Percentiles rank a stretch among this genome's conserved stretches.
Evolutionary conservation across 768 basidiomycete genomes (phyloP).

Genomic region (Xerocomus brunneocitrinus): DNA sequence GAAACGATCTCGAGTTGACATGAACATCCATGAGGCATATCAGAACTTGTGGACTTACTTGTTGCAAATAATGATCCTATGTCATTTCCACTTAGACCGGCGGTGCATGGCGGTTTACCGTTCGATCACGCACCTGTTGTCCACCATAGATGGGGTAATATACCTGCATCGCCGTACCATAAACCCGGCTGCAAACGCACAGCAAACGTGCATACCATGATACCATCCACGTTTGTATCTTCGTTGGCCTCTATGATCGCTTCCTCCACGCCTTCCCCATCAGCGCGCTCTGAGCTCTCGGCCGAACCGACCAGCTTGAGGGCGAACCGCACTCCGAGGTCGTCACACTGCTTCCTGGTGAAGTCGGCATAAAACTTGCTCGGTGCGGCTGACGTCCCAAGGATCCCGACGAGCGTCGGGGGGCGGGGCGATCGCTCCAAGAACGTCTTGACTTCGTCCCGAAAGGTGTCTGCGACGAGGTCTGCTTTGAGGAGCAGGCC

Average conservation of each 20-base stretch:
- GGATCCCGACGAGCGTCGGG: conserved; percentile 86
- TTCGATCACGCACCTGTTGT: conserved; percentile 57
- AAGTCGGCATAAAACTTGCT: conserved; percentile 86
- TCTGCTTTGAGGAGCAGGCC: conserved; percentile 80
- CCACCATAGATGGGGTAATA: conserved; percentile 96
- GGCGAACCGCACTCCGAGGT: conserved; percentile 83
- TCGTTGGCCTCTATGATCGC: conserved; percentile 95
- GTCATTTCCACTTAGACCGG: conserved; percentile 2
- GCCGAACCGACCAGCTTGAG: conserved; percentile 57
- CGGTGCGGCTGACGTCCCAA: conserved; percentile 78
- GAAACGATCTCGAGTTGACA: conserved; percentile 71
- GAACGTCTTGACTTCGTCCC: conserved; percentile 57
- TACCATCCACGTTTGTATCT: conserved; percentile 79
- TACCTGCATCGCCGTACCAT: conserved; percentile 44
- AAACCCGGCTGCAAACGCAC: not conserved
- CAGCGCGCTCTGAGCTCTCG: conserved; percentile 40
- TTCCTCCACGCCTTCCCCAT: conserved; percentile 91
- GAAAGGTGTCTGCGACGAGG: conserved; percentile 64
- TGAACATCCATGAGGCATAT: too few species aligned
- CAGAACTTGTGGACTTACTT: conserved; percentile 41
- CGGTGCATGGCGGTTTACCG: not conserved
- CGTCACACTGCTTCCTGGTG: conserved; percentile 86
- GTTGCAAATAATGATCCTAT: conserved; percentile 95
- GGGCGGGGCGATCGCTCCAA: conserved; percentile 35
- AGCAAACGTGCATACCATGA: conserved; percentile 66